Evolutionary conservation across 108 stramenopile genomes (phyloP), one percentile per base, ranked within the genome.

Genomic region (Skeletonema potamos): DNA sequence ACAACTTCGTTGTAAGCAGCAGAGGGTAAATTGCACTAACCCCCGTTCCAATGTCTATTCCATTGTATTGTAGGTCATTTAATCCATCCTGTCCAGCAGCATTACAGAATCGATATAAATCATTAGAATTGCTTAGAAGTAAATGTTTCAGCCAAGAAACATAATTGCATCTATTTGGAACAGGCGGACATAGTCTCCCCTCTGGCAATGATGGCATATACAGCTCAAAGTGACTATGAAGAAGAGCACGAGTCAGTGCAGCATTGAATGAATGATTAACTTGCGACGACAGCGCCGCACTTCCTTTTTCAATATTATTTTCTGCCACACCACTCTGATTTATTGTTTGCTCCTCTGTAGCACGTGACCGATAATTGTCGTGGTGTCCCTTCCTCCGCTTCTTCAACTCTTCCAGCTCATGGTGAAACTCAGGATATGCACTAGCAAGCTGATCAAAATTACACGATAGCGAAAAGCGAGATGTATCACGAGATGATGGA

Each of bases 141-240:
- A 97, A 77, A 27, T 88, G 73, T 56, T 76, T 71, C 43, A 97
- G 74, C 96, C 96, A 97, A 58, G 82, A 84, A 17, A 95, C 66
- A 67, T 95, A 96, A 69, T 95, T 96, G 63, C 89, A 91, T 27
- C 97, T 83, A 71, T 97, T 96, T 13, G 97, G 95, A 18, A 97
- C 81, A 13, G 97, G 97, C 27, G 97, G 97, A 69, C 92, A 94
- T 29, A 97, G 69, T 24, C 82, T 77, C 20, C 90, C 87, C 17
- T 66, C 74, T 9, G 95, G 96, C 30, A 94, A 64, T 27, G 85
- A 77, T 29, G 90, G 85, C 66, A 94, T 48, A 22, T 73, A 12
- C 9, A 96, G 69, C 15, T 66, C 43, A 51, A 92, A 96, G 41
- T 91, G 79, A 29, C 77, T 66, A 22, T 78, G 84, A 11, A 97